Evolutionary conservation across 2,329 filamentous ascomycete species (phyloP).

Genomic region (Epichloe amarillans): DNA sequence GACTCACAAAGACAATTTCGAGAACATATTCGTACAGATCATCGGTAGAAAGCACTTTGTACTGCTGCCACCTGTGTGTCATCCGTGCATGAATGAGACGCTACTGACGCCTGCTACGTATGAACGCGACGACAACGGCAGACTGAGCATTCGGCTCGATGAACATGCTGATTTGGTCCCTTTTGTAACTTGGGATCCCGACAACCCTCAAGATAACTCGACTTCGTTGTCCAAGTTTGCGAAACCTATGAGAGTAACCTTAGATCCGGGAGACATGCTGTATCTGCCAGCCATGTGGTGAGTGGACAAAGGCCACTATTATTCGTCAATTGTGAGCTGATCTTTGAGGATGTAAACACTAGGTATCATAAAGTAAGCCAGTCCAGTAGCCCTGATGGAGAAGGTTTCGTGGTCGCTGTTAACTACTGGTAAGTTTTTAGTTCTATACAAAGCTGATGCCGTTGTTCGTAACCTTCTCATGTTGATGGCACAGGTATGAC

Average conservation of each 20-base stretch:
- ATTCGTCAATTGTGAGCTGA: background rate
- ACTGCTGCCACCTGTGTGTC: conserved; percentile 57
- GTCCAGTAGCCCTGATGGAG: conserved; percentile 49
- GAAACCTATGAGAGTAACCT: conserved; percentile 49
- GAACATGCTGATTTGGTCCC: conserved; percentile 34
- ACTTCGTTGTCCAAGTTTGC: conserved; percentile 49
- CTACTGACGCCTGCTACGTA: conserved; percentile 47
- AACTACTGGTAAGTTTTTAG: conserved; percentile 57
- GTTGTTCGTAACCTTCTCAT: background rate
- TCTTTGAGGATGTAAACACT: background rate
- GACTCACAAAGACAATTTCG: conserved; percentile 72
- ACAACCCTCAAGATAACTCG: conserved; percentile 32
- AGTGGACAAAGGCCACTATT: conserved; percentile 11
- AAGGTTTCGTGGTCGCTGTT: conserved; percentile 63
- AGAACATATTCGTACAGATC: conserved; percentile 73
- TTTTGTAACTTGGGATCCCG: conserved; percentile 65
- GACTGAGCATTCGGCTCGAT: conserved; percentile 22
- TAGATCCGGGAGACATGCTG: conserved; percentile 64
- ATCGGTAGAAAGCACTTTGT: conserved; percentile 62
- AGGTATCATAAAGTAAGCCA: conserved; percentile 75
- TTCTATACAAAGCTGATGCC: background rate
- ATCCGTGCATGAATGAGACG: conserved; percentile 55
- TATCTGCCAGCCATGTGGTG: conserved; percentile 73
- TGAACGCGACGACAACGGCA: conserved; percentile 16
- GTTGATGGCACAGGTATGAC: conserved; percentile 47